Base-by-base conservation (phyloP, 768 basidiomycete genomes). In the Leccinum boreale region DNA sequence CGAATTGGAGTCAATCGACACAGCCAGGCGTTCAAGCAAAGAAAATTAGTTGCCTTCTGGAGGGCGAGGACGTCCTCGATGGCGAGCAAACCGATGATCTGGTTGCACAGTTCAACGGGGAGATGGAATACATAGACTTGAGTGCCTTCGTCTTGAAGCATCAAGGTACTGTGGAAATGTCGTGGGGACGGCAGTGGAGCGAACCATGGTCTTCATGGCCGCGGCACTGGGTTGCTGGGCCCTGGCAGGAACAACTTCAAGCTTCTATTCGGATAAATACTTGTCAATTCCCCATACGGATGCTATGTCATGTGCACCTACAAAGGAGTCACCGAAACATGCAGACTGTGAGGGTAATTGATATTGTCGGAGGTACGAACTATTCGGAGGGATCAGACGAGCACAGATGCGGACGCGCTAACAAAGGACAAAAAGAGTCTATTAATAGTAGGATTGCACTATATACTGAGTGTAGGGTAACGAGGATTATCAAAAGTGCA, bases 31-130 rank as follows among this genome's bases (percentile, higher is more conserved):
- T 26, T 15, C 19, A 23, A 5, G 46, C 11, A 26, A 12, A 33
- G 36, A 35, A 8, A 19, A 14, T 21, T 14, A 15, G 2, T 26
- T 57, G 48, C 68, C 65, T 52, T 59, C 58, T 59, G 52, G 3
- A 70, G 44, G 5, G 65, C 44, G 48, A 70, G 14, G 50, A 70
- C 42, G 17, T 62, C 58, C 14, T 29, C n/a, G 15, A 67, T 4
- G 26, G 60, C 59, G 1, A 70, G 61, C 28, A 55, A 59, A 49
- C 5, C 21, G 21, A 62, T 19, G 45, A 70, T 52, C 5, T 58
- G 53, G 29, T 56, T 47, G 42, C 53, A 57, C 4, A 70, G 50
- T 45, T 70, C 68, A 14, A 60, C 58, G 0, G 67, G 69, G 17
- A 70, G 55, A 26, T 17, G 1, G 15, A 58, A 52, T 3, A 42